Evolutionary conservation across 495 filamentous ascomycete species (phyloP), one percentile per base, ranked within the genome.

Genomic region (Penicillium cataractarum): DNA sequence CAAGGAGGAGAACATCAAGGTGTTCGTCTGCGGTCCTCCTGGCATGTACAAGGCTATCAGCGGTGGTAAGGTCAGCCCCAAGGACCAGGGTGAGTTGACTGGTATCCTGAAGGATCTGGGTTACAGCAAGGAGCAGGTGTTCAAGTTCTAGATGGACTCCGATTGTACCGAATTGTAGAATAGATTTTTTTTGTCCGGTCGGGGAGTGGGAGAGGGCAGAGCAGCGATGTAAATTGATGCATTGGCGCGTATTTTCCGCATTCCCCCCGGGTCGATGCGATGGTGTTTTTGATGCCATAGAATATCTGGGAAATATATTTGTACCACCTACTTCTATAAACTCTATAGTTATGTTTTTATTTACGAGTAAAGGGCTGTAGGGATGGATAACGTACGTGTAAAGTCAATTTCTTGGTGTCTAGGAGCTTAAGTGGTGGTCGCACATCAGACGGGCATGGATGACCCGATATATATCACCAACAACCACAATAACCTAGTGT

Each of bases 11-110:
- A 96, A 97, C 77, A 88, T 93, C 82, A 97, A 97, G 87, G 67
- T 97, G 61, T 97, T 97, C 71, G 84, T 90, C 26, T 97, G 93
- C 72, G 93, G 93, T 0, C 95, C 95, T 13, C 93, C 96, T 3
- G 90, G 88, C 39, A 70, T 99, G 87, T 97, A 97, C 84, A 95
- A 96, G 76, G 89, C 92, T 40, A 87, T 99, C 63, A 92, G 90
- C 54, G 95, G 95, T 46, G 77, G 71, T 67, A 99, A 98, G 89
- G 89, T 89, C 76, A 92, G 88, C 72, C 94, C 94, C 10, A 79
- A 83, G 62, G 93, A 99, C 71, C 95, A 99, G 79, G 95, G 95
- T 49, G 95, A 98, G 83, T 79, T 99, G 40, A 78, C 78, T 6
- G 95, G 95, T 58, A 74, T 87, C 65, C 78, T 99, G 69, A 90